phyloP scores from a whole-genome alignment of 2,329 filamentous ascomycete genomes.

The Fusarium pininemorale region DNA sequence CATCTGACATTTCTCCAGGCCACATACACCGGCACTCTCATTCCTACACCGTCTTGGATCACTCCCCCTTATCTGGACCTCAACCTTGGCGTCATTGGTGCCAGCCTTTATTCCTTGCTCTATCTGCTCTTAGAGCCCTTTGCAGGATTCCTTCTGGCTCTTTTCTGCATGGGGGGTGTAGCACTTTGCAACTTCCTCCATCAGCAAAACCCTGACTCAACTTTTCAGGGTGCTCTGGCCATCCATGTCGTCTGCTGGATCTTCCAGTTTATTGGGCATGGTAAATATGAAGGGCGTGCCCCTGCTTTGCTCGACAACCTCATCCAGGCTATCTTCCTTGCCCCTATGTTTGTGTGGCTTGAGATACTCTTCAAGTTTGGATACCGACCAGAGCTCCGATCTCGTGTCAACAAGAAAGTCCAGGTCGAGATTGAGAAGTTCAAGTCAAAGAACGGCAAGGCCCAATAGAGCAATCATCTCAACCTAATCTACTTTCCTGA shows the following conservation, averaged over 20 bases:
- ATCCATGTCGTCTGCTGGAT: constrained; percentile 83
- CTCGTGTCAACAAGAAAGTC: constrained; percentile 80
- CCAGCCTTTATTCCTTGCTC: constrained; percentile 76
- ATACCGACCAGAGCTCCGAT: constrained; percentile 88
- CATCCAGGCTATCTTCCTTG: constrained; percentile 89
- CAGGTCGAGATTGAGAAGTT: constrained; percentile 81
- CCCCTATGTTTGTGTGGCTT: constrained; percentile 97
- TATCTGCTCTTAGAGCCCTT: constrained; percentile 96
- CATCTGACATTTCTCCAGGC: constrained; percentile 53
- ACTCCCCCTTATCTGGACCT: constrained; percentile 73
- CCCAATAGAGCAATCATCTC: constrained; percentile 51
- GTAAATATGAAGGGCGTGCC: constrained; percentile 85
- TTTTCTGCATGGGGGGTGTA: constrained; percentile 78
- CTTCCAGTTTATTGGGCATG: constrained; percentile 90
- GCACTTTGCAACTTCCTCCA: constrained; percentile 81
- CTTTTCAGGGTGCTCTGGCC: constrained; percentile 67
- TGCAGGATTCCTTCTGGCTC: constrained; percentile 79
- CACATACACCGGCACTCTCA: constrained; percentile 69
- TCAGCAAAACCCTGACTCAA: constrained; percentile 59
- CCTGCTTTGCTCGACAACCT: constrained; percentile 92
- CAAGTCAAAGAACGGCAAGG: constrained; percentile 63
- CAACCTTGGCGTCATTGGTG: constrained; percentile 71
- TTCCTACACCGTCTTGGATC: constrained; percentile 72
- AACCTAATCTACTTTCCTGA: neutral
- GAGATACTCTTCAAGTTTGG: constrained; percentile 90